Base-by-base conservation (phyloP, 1,284 basidiomycete genomes). In the Omphalotus olearius region DNA sequence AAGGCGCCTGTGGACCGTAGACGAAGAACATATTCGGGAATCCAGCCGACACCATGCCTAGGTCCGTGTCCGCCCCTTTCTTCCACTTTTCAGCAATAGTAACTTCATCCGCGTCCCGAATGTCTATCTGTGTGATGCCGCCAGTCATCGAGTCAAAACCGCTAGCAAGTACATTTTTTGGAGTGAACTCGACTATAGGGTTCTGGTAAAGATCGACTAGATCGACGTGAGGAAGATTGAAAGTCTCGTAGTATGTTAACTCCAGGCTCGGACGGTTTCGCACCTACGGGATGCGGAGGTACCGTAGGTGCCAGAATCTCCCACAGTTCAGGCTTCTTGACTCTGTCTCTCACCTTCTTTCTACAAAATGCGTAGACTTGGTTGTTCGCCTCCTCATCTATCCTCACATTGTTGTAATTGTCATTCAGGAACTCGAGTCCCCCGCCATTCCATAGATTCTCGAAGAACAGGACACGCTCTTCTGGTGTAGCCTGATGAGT, bases 361-460 rank as follows among this genome's bases (percentile, higher is more conserved):
- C 47, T 48, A 50, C 54, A 55, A 17, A 55, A 55, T 3, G 18
- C 23, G 37, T 55, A 55, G 14, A 49, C 45, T 23, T 47, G 50
- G n/a, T 38, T 30, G 25, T 50, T 55, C 26, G 42, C 50, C 38
- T 51, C 44, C n/a, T 51, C 36, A 13, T 39, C 47, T 5, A 20
- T 18, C 25, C 45, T 30, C 6, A 57, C 42, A 20, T 63, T 58
- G n/a, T 52, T 10, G 44, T 51, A 60, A 2, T 45, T 51, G 14
- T 52, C 58, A 14, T 59, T 51, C 48, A 59, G 56, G 35, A 56
- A 59, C 13, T 51, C 37, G 35, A 64, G 58, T 1, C 61, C 61
- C 9, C 62, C 63, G 5, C 50, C 53, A 2, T 23, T 39, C 61
- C 61, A 64, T 1, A 59, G 37, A 3, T 63, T 57, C 10, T 64